Base-by-base conservation (phyloP, 1,139 yeast species). In the Arxiozyma heterogenica region DNA sequence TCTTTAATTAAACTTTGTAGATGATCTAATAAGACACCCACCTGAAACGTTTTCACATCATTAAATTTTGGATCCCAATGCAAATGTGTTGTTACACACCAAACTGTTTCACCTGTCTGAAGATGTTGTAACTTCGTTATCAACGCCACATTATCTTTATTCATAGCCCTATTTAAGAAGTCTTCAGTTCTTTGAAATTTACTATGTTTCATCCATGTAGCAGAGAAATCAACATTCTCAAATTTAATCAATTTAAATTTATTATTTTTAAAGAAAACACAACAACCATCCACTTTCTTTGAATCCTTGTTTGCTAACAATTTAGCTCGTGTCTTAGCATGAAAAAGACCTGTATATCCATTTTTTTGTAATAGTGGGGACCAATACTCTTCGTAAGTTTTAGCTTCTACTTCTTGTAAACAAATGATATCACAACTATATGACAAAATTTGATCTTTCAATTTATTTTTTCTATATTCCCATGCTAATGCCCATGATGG, bases 21-120 rank as follows among this genome's bases (percentile, higher is more conserved):
- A 70, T 93, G 96, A 66, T 93, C 98, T 67, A 94, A 74, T 59
- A 94, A 75, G 49, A 93, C 84, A 50, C 96, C 97, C 54, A 88
- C 93, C 75, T 94, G 98, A 71, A 94, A 85, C 9, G 97, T 82
- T 71, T 94, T 94, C 56, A 94, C 99, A 73, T 94, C 99, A 68
- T 89, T 88, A 68, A 83, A 88, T 50, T 89, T 90, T 11, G 98
- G 98, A 73, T 93, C 98, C 98, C 98, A 94, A 70, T 91, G 97
- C 70, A 93, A 81, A 76, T 94, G 99, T 0, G 98, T 91, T 64
- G 91, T 93, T 3, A 86, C 90, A 48, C 89, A 77, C 60, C 88
- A 77, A 51, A 93, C 73, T 59, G 80, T 78, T 67, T 85, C 88
- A 12, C 91, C 91, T 12, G 91, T 79, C 53, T 77, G 78, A 45